These are phyloP conservation scores for Tilletia setariae DNA, from an alignment of 1,284 basidiomycete genomes.

Conservation along the genomic window DNA sequence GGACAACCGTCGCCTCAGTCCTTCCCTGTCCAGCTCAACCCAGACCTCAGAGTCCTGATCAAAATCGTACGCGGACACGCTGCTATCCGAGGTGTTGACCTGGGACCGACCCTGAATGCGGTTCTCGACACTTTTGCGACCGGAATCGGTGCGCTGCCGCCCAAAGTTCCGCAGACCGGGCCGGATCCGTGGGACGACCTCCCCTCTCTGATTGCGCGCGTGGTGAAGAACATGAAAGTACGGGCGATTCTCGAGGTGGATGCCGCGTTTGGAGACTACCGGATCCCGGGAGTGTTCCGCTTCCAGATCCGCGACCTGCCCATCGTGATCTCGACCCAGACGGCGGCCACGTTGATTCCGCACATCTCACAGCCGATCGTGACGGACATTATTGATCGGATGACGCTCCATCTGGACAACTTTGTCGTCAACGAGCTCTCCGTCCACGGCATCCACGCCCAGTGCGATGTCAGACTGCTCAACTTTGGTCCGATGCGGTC, in stretches of 20 bases:
- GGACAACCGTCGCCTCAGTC: constrained; percentile 29
- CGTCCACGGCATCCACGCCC: constrained; percentile 36
- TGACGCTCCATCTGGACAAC: constrained; percentile 27
- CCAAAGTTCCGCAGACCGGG: not conserved
- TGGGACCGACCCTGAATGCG: constrained; percentile 33
- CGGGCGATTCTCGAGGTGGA: constrained; percentile 31
- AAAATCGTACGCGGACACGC: constrained; percentile 34
- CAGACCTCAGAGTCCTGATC: constrained; percentile 34
- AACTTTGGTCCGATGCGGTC: constrained; percentile 41
- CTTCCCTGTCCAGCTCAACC: constrained; percentile 37
- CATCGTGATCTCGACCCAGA: constrained; percentile 40
- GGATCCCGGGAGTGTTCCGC: constrained; percentile 32
- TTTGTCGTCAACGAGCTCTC: constrained; percentile 37
- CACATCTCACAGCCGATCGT: constrained; percentile 37
- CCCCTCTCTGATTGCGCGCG: constrained; percentile 30
- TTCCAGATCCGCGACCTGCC: constrained; percentile 40
- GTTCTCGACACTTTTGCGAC: constrained; percentile 29
- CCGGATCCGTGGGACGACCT: constrained; percentile 22
- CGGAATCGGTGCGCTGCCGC: not conserved
- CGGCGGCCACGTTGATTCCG: constrained; percentile 35
- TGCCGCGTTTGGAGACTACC: constrained; percentile 34
- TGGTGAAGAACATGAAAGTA: constrained; percentile 25
- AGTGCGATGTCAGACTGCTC: constrained; percentile 31
- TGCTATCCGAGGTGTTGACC: constrained; percentile 28
- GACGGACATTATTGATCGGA: constrained; percentile 35